Evolutionary conservation across 306 rosid species (phyloP).

Genomic region (Prunus mongolica): DNA sequence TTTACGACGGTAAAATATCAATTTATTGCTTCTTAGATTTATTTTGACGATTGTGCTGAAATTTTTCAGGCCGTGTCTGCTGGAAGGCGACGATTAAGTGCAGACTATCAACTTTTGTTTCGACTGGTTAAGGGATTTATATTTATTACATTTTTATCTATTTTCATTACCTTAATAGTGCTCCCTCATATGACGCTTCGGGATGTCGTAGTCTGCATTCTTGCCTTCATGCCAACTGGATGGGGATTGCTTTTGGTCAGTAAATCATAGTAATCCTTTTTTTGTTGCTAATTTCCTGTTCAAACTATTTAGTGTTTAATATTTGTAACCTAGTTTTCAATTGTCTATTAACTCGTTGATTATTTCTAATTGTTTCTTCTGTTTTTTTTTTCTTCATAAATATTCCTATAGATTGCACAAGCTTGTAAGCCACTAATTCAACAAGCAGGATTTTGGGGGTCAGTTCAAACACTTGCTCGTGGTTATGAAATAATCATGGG

Average conservation of each 20-base stretch:
- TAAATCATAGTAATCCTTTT: slow-evolving; percentile 7
- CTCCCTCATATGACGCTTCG: slow-evolving; percentile 54
- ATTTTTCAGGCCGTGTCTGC: slow-evolving; percentile 60
- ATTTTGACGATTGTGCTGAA: background rate
- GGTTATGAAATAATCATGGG: slow-evolving; percentile 85
- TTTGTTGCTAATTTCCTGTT: background rate
- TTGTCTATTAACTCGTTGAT: background rate
- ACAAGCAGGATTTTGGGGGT: slow-evolving; percentile 59
- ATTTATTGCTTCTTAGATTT: background rate
- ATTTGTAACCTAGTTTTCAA: too few species aligned
- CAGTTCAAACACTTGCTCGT: slow-evolving; percentile 70
- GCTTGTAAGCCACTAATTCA: slow-evolving; percentile 69
- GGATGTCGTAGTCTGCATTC: slow-evolving; percentile 71
- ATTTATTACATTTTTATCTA: slow-evolving; percentile 49
- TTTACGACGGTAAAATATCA: background rate
- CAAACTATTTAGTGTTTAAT: background rate
- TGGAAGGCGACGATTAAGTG: slow-evolving; percentile 83
- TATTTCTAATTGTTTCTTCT: background rate
- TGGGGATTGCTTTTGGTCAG: slow-evolving; percentile 94
- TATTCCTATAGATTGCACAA: slow-evolving; percentile 70
- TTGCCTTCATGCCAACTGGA: slow-evolving; percentile 93
- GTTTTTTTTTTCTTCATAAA: background rate
- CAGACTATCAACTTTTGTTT: slow-evolving; percentile 78
- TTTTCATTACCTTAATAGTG: slow-evolving; percentile 60
- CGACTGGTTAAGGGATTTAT: slow-evolving; percentile 66